Evolutionary conservation across 2,329 filamentous ascomycete species (phyloP), one percentile per base, ranked within the genome.

Genomic region (Venturia pyrina): DNA sequence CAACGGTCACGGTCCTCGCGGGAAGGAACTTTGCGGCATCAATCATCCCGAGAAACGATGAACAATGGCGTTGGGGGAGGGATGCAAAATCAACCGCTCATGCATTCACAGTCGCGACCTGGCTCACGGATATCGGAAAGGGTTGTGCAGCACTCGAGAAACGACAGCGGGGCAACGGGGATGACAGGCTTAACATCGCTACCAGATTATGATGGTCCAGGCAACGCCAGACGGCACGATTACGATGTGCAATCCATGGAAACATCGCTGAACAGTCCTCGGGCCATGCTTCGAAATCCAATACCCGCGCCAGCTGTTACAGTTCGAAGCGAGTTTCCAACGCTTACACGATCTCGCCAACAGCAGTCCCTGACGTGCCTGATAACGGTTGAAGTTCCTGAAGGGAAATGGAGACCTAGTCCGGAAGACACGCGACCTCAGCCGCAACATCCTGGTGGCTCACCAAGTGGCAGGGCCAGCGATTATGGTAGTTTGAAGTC

Each of bases 241-340:
- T 98, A 96, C 73, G 95, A 98, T 73, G 86, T 96, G 19, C 93
- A 98, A 75, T 92, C 93, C 3, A 96, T 97, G 91, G 93, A 97
- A 76, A 91, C 90, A 0, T 89, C 87, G 43, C 82, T 96, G 21
- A 85, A 85, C 69, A 92, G 87, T 76, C 89, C 91, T 6, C 87
- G 89, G 46, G 78, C 83, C 6, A 74, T 89, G 24, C 83, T 87
- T 11, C 90, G 89, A 71, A 96, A 96, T 70, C 91, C 92, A 0
- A 97, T 98, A 67, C 93, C 95, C 0, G 81, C 92, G 6, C 95
- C 95, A 0, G 89, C 86, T 0, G 92, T 99, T n/a, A 96, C 91
- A 0, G 89, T 99, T 61, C 90, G 93, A 67, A 98, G 93, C 74
- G 95, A 99, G 77, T 99, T 97, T 73, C 95, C 95, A 0, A 98